These are phyloP conservation scores for Rhizoclosmatium globosum DNA, from an alignment of 192 early-diverging fungal species.

Conservation along the genomic window DNA sequence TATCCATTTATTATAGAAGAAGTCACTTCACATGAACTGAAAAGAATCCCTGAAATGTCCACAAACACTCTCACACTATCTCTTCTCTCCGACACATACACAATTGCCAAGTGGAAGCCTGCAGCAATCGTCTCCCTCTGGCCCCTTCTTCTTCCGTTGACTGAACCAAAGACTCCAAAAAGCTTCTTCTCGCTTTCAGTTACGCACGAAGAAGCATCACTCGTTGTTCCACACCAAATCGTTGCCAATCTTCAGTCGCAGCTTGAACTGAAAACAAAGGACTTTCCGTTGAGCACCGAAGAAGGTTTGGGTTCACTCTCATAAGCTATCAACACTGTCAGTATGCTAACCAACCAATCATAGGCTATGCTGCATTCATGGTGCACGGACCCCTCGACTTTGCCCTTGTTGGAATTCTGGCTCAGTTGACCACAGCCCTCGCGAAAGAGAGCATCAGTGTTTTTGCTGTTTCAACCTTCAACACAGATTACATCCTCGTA, in stretches of 20 bases:
- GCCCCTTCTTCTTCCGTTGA: slow-evolving; percentile 28
- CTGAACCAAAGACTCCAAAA: slow-evolving; percentile 3
- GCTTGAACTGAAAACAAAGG: background rate
- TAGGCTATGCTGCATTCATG: slow-evolving; percentile 54
- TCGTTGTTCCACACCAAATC: background rate
- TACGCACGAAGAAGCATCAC: slow-evolving; percentile 14
- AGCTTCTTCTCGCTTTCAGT: slow-evolving; percentile 23
- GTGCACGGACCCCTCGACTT: slow-evolving; percentile 74
- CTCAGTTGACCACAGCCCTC: slow-evolving; percentile 58
- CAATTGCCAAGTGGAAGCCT: slow-evolving; percentile 25
- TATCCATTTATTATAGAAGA: too few species aligned
- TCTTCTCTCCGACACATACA: background rate
- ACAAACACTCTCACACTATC: background rate
- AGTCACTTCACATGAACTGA: too few species aligned
- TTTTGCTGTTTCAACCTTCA: slow-evolving; percentile 75
- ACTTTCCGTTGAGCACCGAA: background rate
- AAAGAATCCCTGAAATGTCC: too few species aligned
- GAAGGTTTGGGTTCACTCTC: background rate
- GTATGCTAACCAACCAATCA: slow-evolving; percentile 9
- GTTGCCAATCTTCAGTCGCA: background rate
- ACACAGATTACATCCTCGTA: slow-evolving; percentile 73
- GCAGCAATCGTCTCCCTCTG: slow-evolving; percentile 22
- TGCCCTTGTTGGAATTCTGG: slow-evolving; percentile 70
- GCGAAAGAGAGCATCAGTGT: slow-evolving; percentile 65
- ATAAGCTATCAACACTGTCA: too few species aligned